These are phyloP conservation scores for Xylaria curta DNA, from an alignment of 495 filamentous ascomycete species.

Conservation along the genomic window DNA sequence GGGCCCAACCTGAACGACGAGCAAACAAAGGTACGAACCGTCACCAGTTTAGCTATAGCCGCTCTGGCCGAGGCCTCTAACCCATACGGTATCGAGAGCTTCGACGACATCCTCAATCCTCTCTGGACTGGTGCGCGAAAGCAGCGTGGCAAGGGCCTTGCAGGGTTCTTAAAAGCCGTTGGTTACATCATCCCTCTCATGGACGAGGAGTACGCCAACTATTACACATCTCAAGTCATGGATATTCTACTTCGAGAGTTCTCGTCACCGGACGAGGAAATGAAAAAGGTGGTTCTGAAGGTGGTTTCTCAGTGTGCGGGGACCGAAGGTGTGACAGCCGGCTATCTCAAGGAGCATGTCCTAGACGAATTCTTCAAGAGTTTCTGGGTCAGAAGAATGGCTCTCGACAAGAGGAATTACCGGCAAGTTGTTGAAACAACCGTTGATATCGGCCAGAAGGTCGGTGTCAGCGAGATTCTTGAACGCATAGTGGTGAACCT, in stretches of 20 bases:
- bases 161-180: conserved; percentile 95
- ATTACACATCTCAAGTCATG: conserved; percentile 99
- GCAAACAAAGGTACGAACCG: conserved; percentile 95
- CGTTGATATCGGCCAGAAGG: conserved; percentile 96
- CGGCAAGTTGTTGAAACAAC: conserved; percentile 97
- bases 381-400: conserved; percentile 98
- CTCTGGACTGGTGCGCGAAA: conserved; percentile 96
- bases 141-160: conserved; percentile 94
- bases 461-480: conserved; percentile 92
- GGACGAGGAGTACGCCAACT: conserved; percentile 99
- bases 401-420: conserved; percentile 95
- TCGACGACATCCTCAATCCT: conserved; percentile 96
- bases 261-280: conserved; percentile 95
- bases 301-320: conserved; percentile 96
- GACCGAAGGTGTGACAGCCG: conserved; percentile 92
- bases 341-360: conserved; percentile 93
- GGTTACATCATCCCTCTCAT: conserved; percentile 98
- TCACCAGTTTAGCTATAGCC: conserved; percentile 93
- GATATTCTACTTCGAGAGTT: conserved; percentile 97
- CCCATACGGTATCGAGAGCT: conserved; percentile 98
- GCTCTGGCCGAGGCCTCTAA: conserved; percentile 96
- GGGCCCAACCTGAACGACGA: conserved; percentile 95
- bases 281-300: conserved; percentile 99
- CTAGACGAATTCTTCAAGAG: conserved; percentile 97
- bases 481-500: conserved; percentile 92